Evolutionary conservation across 2,329 filamentous ascomycete genomes (phyloP), one percentile per base, ranked within the genome.

Genomic region (Arthrocladium fulminans): DNA sequence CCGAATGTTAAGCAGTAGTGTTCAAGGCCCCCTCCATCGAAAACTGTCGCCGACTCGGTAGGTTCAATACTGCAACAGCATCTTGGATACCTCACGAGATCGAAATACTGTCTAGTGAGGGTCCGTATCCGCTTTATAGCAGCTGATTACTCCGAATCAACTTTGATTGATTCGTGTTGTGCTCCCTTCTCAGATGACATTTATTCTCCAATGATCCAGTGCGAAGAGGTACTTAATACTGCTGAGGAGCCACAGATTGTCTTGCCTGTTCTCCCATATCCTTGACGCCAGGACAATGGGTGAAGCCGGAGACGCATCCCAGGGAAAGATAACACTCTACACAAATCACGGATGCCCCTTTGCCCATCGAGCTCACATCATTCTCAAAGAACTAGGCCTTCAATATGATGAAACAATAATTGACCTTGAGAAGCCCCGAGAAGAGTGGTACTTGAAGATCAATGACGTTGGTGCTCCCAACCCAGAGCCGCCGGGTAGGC

Each of bases 341-440:
- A 87, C 83, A 42, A 83, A 81, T 69, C 80, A 80, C 57, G 45
- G 56, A 43, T 88, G 84, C 63, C 84, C 84, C 19, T 88, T 77
- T 64, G 85, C 84, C 13, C 86, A 90, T 61, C 82, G 87, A 29
- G 84, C 79, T 1, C 82, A 88, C 58, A 86, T 88, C 51, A 76
- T 76, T 4, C 73, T 88, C 22, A 73, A 75, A 24, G 84, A 88
- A 60, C 74, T 84, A 10, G 73, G 73, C 9, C 61, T 88, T 24
- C 71, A 77, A 0, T 86, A 79, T 58, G 80, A 86, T 49, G 81
- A 87, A 56, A 80, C 85, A 51, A 77, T 80, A 49, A 84, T 94
- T 57, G 83, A 90, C 62, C 73, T 92, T 40, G 65, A 68, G 56
- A 75, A 66, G 8, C 86, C 86, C 0, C 79, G 86, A 8, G 80